Percentiles rank a stretch among this genome's conserved stretches.
Conservation (phyloP, 192 early-diverging fungal genomes). For the Rhizophlyctis rosea region DNA sequence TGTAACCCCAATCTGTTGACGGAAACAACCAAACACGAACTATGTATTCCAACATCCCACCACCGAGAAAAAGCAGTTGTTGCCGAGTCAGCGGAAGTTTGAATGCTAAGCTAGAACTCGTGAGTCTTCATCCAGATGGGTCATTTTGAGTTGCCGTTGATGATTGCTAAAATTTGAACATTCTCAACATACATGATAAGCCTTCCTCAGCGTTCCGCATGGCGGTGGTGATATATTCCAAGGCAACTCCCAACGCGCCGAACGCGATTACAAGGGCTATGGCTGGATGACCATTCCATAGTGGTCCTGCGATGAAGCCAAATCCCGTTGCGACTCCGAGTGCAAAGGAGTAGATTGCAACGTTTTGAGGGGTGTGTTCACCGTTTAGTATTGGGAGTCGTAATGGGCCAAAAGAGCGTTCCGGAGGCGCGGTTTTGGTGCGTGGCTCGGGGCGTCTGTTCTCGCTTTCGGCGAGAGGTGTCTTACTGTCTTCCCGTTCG, state of each 20-base stretch:
- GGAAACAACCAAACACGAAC: slow-evolving; percentile 1
- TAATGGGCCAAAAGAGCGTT: too few relatives aligned
- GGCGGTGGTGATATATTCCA: slow-evolving; percentile 80
- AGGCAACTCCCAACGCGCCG: slow-evolving; percentile 17
- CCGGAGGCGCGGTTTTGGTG: too few relatives aligned
- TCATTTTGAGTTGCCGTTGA: too few relatives aligned
- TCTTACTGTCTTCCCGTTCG: too few relatives aligned
- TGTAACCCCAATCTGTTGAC: too few relatives aligned
- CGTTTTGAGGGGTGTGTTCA: slow-evolving; percentile 73
- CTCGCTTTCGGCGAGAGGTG: too few relatives aligned
- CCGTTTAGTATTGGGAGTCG: slow-evolving; percentile 54
- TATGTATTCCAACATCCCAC: slow-evolving; percentile 5
- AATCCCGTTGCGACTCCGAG: slow-evolving; percentile 62
- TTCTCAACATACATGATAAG: slow-evolving; percentile 15
- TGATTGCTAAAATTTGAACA: too few relatives aligned
- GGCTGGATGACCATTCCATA: slow-evolving; percentile 23
- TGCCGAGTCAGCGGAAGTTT: neutral
- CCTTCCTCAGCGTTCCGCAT: slow-evolving; percentile 57
- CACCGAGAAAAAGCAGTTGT: slow-evolving; percentile 2
- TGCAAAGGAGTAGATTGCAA: slow-evolving; percentile 67
- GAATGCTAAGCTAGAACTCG: too few relatives aligned
- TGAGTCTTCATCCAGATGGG: too few relatives aligned
- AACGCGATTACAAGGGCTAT: neutral
- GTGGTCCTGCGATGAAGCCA: slow-evolving; percentile 41
- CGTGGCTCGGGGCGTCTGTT: too few relatives aligned